A percentile compares a stretch with the other conserved stretches of the same genome.
Conservation (phyloP, 495 filamentous ascomycete genomes). For the Lindgomyces ingoldianus region DNA sequence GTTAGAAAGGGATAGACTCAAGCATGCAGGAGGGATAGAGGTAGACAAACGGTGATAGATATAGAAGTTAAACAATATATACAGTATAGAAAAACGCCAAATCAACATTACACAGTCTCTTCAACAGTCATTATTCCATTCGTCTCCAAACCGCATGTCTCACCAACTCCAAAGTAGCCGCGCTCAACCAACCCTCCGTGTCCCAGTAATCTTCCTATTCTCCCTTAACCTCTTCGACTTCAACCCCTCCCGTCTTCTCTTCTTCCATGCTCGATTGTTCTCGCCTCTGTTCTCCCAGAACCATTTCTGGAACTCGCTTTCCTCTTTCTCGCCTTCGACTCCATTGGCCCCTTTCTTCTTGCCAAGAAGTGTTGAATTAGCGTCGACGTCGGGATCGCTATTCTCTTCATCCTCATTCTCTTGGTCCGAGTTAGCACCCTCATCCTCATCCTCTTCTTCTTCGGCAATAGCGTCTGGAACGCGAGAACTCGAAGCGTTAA, state of each 20-base stretch:
- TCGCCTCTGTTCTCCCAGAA: conserved; percentile 93
- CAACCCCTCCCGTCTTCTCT: conserved; percentile 70
- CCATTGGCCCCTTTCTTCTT: conserved; percentile 29
- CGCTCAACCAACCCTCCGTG: conserved; percentile 29
- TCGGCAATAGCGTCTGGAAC: conserved; percentile 37
- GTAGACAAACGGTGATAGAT: too few relatives aligned
- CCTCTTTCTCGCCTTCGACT: conserved; percentile 48
- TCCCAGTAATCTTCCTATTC: conserved; percentile 55
- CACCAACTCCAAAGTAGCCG: too few relatives aligned
- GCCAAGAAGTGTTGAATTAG: conserved; percentile 18
- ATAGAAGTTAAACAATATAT: too few relatives aligned
- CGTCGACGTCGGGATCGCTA: conserved; percentile 5
- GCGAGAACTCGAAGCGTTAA: conserved; percentile 19
- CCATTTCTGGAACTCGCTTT: conserved; percentile 79
- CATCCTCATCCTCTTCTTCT: conserved; percentile 41
- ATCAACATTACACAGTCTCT: too few relatives aligned
- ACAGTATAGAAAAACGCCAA: too few relatives aligned
- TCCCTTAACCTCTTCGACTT: conserved; percentile 89
- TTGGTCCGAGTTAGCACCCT: conserved; percentile 36
- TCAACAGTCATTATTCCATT: too few relatives aligned
- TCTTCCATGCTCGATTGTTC: conserved; percentile 89
- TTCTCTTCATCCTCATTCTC: conserved; percentile 44
- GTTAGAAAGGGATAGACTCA: too few relatives aligned
- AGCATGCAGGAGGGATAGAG: too few relatives aligned
- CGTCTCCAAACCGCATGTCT: too few relatives aligned